These are phyloP conservation scores for Senecio squalidus DNA, from an alignment of 140 eudicot species.

Conservation along the genomic window DNA sequence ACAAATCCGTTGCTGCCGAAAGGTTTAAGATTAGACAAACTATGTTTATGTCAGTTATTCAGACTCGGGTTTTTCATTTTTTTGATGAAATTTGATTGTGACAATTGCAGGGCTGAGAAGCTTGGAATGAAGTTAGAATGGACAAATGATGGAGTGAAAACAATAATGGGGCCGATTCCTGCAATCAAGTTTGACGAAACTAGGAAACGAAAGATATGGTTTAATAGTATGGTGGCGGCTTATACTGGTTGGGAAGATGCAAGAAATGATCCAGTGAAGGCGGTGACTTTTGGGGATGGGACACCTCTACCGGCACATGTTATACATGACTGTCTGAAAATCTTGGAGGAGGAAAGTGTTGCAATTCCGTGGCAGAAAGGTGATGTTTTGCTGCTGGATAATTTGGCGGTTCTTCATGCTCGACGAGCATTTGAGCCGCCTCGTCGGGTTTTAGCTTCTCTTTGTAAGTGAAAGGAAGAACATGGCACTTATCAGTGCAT, in stretches of 20 bases:
- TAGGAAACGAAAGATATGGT: conserved; percentile 74
- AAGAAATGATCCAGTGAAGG: conserved; percentile 64
- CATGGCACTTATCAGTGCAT: background rate
- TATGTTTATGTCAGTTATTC: background rate
- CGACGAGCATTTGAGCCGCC: conserved; percentile 67
- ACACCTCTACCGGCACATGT: conserved; percentile 47
- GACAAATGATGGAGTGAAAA: conserved; percentile 59
- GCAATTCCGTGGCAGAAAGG: conserved; percentile 82
- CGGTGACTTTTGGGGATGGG: conserved; percentile 71
- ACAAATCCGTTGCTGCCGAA: conserved; percentile 74
- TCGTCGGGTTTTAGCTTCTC: conserved; percentile 67
- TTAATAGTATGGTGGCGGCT: conserved; percentile 87
- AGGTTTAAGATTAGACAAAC: conserved; percentile 33
- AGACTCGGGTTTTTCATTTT: too few relatives aligned
- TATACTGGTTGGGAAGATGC: conserved; percentile 80
- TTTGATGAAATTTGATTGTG: background rate
- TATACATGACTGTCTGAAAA: conserved; percentile 44
- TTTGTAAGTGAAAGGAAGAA: conserved; percentile 43
- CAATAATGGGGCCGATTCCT: conserved; percentile 82
- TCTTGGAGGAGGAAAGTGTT: conserved; percentile 61
- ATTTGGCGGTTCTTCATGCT: conserved; percentile 77
- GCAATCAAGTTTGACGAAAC: conserved; percentile 57
- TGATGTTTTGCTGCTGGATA: conserved; percentile 59
- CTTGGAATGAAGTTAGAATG: conserved; percentile 88
- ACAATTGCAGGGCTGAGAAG: conserved; percentile 73